A percentile compares a stretch with the other conserved stretches of the same genome.
Evolutionary conservation across 768 basidiomycete species (phyloP).

Genomic region (Auriscalpium vulgare): DNA sequence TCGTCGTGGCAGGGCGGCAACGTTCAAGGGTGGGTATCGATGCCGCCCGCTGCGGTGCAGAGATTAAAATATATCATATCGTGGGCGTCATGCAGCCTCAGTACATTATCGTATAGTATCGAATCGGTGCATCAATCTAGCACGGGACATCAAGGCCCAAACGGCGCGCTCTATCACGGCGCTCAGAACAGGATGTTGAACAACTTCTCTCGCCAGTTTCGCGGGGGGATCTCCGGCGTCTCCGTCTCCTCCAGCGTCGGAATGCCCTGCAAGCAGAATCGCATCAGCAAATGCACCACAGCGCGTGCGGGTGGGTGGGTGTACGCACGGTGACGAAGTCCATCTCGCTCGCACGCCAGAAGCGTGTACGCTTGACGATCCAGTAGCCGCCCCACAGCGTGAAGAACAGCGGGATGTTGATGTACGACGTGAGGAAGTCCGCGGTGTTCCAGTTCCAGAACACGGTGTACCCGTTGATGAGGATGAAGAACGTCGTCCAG

Average conservation of each 20-base stretch:
- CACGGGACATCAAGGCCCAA: neutral
- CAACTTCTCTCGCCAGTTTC: conserved; percentile 42
- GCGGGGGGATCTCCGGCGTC: conserved; percentile 39
- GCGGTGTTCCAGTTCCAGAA: conserved; percentile 57
- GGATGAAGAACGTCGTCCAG: conserved; percentile 55
- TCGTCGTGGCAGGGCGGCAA: too few relatives aligned
- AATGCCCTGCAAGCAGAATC: conserved; percentile 38
- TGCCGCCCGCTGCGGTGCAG: too few relatives aligned
- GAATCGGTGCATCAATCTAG: neutral
- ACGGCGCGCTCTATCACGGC: too few relatives aligned
- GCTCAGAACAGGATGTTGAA: conserved; percentile 42
- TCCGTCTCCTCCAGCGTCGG: conserved; percentile 68
- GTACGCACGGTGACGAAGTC: conserved; percentile 58
- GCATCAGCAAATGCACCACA: neutral
- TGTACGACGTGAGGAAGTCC: conserved; percentile 42
- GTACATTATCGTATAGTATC: neutral
- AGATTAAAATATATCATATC: neutral
- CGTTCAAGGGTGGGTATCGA: too few relatives aligned
- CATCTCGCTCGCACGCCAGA: conserved; percentile 56
- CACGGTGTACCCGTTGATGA: conserved; percentile 47
- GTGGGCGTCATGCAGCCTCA: neutral
- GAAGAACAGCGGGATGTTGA: conserved; percentile 35
- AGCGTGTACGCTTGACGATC: conserved; percentile 28
- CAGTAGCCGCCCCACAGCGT: conserved; percentile 38
- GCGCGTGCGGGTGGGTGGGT: neutral